Percentiles rank a stretch among this genome's conserved stretches.
phyloP scores from a whole-genome alignment of 352 stramenopile genomes.

The Globisporangium yorkense region DNA sequence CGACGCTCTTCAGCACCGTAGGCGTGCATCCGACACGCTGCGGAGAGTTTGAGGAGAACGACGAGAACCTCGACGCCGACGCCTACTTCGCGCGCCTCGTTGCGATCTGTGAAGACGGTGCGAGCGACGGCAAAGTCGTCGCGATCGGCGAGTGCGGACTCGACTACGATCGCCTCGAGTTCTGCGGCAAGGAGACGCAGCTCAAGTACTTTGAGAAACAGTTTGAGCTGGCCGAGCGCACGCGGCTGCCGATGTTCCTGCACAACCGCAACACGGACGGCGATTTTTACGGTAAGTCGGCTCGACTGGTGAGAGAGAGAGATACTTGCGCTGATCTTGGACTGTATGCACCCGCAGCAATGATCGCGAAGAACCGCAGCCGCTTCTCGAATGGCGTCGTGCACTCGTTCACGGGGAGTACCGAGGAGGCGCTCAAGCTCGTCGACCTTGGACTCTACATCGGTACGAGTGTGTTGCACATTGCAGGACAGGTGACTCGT shows the following conservation, averaged over 20 bases:
- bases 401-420: slow-evolving; percentile 94
- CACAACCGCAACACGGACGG: slow-evolving; percentile 93
- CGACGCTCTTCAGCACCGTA: slow-evolving; percentile 53
- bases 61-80: slow-evolving; percentile 40
- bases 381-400: slow-evolving; percentile 89
- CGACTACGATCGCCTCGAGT: slow-evolving; percentile 96
- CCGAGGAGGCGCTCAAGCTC: slow-evolving; percentile 90
- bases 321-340: background rate
- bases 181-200: slow-evolving; percentile 90
- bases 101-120: slow-evolving; percentile 49
- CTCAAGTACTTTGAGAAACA: slow-evolving; percentile 92
- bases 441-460: slow-evolving; percentile 94
- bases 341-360: slow-evolving; percentile 22
- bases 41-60: slow-evolving; percentile 76
- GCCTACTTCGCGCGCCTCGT: slow-evolving; percentile 58
- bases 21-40: slow-evolving; percentile 92
- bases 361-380: slow-evolving; percentile 61
- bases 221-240: slow-evolving; percentile 83
- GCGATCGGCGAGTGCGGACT: slow-evolving; percentile 96
- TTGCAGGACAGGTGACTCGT: background rate
- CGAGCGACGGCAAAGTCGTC: slow-evolving; percentile 65
- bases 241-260: slow-evolving; percentile 92
- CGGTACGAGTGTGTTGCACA: slow-evolving; percentile 28
- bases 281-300: slow-evolving; percentile 85
- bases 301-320: background rate